phyloP scores from a whole-genome alignment of 768 basidiomycete genomes.

The Dictyophora rubrovolvata region DNA sequence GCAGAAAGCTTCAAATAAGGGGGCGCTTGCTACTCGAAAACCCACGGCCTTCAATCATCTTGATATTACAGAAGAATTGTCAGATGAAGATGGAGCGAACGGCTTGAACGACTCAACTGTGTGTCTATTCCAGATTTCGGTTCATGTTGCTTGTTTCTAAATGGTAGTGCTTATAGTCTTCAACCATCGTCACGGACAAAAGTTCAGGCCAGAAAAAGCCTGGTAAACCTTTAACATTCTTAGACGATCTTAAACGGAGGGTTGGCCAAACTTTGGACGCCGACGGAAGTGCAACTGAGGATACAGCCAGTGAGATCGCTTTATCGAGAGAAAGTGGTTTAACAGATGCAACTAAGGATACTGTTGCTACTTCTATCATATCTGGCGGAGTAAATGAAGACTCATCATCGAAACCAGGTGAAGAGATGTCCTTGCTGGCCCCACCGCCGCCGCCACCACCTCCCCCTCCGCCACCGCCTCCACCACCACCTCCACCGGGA shows the following conservation, averaged over 20 bases:
- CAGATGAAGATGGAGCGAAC: not conserved
- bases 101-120: not conserved
- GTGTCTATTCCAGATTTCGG: not conserved
- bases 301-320: constrained; percentile 48
- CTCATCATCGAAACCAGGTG: constrained; percentile 47
- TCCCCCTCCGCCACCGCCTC: constrained; percentile 15
- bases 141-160: not conserved
- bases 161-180: not conserved
- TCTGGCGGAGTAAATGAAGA: constrained; percentile 50
- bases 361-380: constrained; percentile 44
- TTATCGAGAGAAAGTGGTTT: constrained; percentile 29
- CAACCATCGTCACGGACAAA: not conserved
- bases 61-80: not conserved
- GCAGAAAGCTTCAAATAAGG: not conserved
- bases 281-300: constrained; percentile 18
- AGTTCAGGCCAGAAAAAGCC: not conserved
- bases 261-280: not conserved
- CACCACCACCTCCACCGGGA: constrained; percentile 22
- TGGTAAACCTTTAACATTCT: not conserved
- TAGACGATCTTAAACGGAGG: constrained; percentile 7
- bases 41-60: not conserved
- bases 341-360: constrained; percentile 47
- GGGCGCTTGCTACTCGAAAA: not conserved
- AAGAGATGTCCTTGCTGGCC: constrained; percentile 24
- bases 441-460: constrained; percentile 23